Percentiles rank a stretch among this genome's conserved stretches.
phyloP scores from a whole-genome alignment of 2,329 filamentous ascomycete genomes.

The Berkeleyomyces basicola region DNA sequence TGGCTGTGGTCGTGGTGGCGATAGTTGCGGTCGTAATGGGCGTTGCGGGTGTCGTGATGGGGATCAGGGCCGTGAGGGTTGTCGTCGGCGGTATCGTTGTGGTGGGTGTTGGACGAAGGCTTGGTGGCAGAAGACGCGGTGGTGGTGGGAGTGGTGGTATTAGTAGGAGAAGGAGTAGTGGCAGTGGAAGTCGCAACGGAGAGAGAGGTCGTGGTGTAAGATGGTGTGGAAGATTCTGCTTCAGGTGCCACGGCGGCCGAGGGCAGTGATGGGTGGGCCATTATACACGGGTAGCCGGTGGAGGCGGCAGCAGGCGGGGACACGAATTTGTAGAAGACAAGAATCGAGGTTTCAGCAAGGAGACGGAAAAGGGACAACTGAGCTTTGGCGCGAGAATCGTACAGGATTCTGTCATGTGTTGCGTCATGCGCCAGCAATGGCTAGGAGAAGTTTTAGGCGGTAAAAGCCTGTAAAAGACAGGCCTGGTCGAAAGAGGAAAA shows the following conservation, averaged over 20 bases:
- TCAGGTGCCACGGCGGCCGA: not conserved
- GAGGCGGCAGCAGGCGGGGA: not conserved
- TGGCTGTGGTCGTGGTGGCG: not conserved
- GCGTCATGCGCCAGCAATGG: slow-evolving; percentile 7
- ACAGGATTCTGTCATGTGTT: slow-evolving; percentile 12
- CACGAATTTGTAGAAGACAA: not conserved
- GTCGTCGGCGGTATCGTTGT: not conserved
- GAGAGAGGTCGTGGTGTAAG: not conserved
- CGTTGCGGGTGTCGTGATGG: not conserved
- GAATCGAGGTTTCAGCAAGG: not conserved
- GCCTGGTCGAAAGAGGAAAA: not conserved
- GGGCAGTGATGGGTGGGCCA: not conserved
- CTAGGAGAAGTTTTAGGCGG: not conserved
- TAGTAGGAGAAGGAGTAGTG: not conserved
- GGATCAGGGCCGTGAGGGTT: not conserved
- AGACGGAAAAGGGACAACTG: not conserved
- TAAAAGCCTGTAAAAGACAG: not conserved
- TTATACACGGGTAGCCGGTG: not conserved
- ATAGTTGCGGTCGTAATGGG: not conserved
- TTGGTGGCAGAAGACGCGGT: not conserved
- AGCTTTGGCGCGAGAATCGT: slow-evolving; percentile 11
- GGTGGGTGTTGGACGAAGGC: not conserved
- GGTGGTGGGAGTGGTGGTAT: not conserved
- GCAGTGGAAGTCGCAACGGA: not conserved
- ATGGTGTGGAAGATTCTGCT: not conserved